These are phyloP conservation scores for Aspergillus sp. DNA, from an alignment of 2,329 filamentous ascomycete species.

Conservation along the genomic window DNA sequence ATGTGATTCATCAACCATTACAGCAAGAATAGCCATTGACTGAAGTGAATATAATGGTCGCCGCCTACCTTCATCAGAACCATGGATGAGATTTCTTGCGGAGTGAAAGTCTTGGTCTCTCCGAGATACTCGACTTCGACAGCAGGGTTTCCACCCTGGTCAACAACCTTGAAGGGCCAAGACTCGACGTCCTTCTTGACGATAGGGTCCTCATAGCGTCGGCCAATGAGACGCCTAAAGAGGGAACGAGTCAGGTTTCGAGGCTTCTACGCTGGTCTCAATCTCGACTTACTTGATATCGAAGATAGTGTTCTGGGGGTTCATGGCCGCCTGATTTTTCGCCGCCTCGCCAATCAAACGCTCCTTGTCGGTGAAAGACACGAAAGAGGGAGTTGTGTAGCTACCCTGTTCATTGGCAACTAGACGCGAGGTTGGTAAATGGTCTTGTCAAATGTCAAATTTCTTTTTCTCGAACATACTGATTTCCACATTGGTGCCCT, in stretches of 20 bases:
- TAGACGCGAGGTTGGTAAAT: slow-evolving; percentile 27
- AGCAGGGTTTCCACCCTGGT: slow-evolving; percentile 82
- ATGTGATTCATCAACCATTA: slow-evolving; percentile 1
- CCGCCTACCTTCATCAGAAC: slow-evolving; percentile 84
- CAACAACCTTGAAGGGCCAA: slow-evolving; percentile 98
- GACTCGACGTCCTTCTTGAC: slow-evolving; percentile 99
- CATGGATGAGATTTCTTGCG: slow-evolving; percentile 99
- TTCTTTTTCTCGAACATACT: slow-evolving; percentile 57
- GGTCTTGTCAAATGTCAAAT: background rate
- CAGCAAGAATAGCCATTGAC: background rate
- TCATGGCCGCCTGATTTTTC: slow-evolving; percentile 99
- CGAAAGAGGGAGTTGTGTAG: slow-evolving; percentile 98
- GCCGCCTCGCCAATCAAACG: slow-evolving; percentile 98
- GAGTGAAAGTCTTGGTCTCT: slow-evolving; percentile 93
- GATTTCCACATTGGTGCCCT: slow-evolving; percentile 99
- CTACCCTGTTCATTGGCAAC: slow-evolving; percentile 99
- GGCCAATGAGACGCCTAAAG: slow-evolving; percentile 89
- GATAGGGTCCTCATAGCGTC: slow-evolving; percentile 88
- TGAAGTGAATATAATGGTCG: background rate
- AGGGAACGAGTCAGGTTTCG: slow-evolving; percentile 10
- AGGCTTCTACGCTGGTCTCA: background rate
- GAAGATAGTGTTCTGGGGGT: slow-evolving; percentile 97
- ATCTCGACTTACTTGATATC: slow-evolving; percentile 80
- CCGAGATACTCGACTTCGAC: slow-evolving; percentile 95
- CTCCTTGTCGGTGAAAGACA: slow-evolving; percentile 98